Conservation (phyloP, 169 alveolate genomes). For the Plasmodium relictum region DNA sequence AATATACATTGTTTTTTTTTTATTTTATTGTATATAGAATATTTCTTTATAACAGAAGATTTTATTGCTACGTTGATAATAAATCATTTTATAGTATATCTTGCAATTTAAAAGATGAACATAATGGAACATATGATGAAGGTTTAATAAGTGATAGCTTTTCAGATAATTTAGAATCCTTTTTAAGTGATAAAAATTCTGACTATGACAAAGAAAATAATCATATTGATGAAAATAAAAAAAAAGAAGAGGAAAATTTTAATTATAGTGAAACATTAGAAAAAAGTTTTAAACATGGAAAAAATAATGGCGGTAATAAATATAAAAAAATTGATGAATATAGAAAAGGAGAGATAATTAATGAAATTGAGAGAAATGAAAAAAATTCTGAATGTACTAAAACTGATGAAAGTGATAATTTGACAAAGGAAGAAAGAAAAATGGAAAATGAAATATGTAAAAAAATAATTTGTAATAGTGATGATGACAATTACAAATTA, state of each 20-base stretch:
- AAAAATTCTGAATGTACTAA: background rate
- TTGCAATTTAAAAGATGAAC: conserved; percentile 26
- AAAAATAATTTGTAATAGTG: background rate
- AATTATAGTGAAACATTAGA: background rate
- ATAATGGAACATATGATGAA: conserved; percentile 46
- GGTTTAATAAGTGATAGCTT: conserved; percentile 35
- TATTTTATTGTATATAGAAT: conserved; percentile 67
- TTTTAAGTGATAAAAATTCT: conserved; percentile 12
- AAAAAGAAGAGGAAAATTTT: background rate
- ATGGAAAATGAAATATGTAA: background rate
- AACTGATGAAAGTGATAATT: background rate
- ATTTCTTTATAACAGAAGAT: conserved; percentile 41
- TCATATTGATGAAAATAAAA: conserved; percentile 3
- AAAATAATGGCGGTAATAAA: no score
- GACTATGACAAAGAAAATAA: background rate
- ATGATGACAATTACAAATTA: background rate
- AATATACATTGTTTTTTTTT: conserved; percentile 59
- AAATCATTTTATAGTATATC: conserved; percentile 55
- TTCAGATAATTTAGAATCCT: conserved; percentile 10
- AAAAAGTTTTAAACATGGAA: background rate
- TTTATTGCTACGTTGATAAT: conserved; percentile 59
- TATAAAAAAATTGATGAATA: background rate
- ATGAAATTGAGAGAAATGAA: background rate
- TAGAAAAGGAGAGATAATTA: background rate
- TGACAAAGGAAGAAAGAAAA: background rate